These are phyloP conservation scores for Chytridiales sp. DNA, from an alignment of 371 early-diverging fungal species.

Conservation along the genomic window DNA sequence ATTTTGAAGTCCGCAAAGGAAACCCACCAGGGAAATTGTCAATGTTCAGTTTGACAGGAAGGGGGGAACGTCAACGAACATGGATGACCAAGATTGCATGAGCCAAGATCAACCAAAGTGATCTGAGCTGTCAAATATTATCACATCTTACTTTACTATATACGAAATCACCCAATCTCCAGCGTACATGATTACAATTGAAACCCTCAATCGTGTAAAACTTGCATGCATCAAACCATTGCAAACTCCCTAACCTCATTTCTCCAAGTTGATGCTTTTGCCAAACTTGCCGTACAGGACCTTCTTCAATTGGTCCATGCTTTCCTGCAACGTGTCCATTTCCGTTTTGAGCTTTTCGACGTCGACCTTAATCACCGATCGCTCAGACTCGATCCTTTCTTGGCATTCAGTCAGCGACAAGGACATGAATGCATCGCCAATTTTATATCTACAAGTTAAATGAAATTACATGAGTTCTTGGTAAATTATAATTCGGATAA, in stretches of 20 bases:
- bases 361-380: slow-evolving; percentile 31
- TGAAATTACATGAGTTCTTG: not conserved
- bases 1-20: too few relatives aligned
- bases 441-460: slow-evolving; percentile 60
- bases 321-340: slow-evolving; percentile 61
- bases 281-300: slow-evolving; percentile 90
- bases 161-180: too few relatives aligned
- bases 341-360: slow-evolving; percentile 54
- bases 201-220: too few relatives aligned
- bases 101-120: too few relatives aligned
- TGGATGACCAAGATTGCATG: too few relatives aligned
- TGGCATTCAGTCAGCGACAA: slow-evolving; percentile 70
- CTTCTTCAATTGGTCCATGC: slow-evolving; percentile 86
- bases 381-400: slow-evolving; percentile 63
- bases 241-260: slow-evolving; percentile 31
- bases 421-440: slow-evolving; percentile 87
- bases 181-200: too few relatives aligned
- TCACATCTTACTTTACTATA: too few relatives aligned
- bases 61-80: too few relatives aligned
- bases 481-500: not conserved
- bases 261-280: slow-evolving; percentile 88
- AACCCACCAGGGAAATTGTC: too few relatives aligned
- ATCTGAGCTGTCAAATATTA: too few relatives aligned
- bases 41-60: too few relatives aligned
- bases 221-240: too few relatives aligned